These are phyloP conservation scores for Penicillium sp. DNA, from an alignment of 2,329 filamentous ascomycete genomes.

Conservation along the genomic window DNA sequence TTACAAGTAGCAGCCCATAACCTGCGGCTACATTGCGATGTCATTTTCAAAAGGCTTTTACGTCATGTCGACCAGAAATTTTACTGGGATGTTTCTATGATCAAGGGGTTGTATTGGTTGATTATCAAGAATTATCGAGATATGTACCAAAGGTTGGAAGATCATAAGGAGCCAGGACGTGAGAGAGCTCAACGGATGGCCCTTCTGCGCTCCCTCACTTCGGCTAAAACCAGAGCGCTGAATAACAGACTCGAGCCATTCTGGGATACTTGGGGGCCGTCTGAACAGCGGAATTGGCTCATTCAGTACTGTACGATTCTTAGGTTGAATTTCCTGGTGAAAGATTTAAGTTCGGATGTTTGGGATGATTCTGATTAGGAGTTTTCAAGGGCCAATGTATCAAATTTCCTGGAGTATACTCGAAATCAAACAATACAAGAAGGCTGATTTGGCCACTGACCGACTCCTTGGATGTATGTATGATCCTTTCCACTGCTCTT, in stretches of 20 bases:
- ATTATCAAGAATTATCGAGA: constrained; percentile 1
- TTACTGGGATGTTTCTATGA: neutral
- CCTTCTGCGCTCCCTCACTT: neutral
- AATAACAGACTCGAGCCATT: neutral
- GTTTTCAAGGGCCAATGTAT: neutral
- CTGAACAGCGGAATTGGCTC: neutral
- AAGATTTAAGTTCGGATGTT: neutral
- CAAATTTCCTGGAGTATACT: neutral
- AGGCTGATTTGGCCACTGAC: neutral
- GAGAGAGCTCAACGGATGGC: neutral
- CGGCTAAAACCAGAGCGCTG: neutral
- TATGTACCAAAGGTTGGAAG: neutral
- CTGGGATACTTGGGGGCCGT: neutral
- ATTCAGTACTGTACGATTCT: neutral
- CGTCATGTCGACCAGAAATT: neutral
- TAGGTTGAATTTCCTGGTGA: neutral
- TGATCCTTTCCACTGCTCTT: too few species aligned
- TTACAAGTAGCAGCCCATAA: constrained; percentile 2
- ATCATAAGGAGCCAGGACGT: neutral
- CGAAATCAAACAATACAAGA: neutral
- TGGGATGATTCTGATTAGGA: neutral
- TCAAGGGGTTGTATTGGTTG: constrained; percentile 4
- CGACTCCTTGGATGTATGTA: neutral
- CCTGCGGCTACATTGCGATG: neutral
- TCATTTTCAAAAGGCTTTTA: neutral